Percentiles rank a stretch among this genome's conserved stretches.
Evolutionary conservation across 2,329 filamentous ascomycete species (phyloP).

Genomic region (Pseudogymnoascus sp.): DNA sequence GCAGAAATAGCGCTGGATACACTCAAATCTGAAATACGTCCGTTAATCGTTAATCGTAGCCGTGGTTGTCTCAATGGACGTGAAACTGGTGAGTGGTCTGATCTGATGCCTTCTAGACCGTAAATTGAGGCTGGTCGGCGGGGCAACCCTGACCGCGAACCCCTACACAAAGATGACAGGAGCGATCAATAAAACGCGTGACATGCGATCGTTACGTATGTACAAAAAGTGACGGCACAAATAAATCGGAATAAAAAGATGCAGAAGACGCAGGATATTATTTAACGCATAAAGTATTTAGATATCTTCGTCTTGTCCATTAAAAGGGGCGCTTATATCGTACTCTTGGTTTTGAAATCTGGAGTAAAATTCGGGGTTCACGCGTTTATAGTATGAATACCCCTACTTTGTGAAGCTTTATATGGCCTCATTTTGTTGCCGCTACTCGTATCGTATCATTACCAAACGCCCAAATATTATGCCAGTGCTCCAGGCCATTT

Average conservation of each 20-base stretch:
- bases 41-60: slow-evolving; percentile 6
- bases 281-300: neutral
- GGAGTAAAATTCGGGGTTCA: slow-evolving; percentile 2
- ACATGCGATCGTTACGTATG: neutral
- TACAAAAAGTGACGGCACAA: neutral
- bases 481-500: neutral
- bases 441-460: neutral
- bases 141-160: neutral
- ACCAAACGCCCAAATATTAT: neutral
- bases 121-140: slow-evolving; percentile 5
- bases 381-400: slow-evolving; percentile 2
- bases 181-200: neutral
- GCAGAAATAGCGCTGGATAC: neutral
- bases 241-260: neutral
- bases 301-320: neutral
- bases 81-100: neutral
- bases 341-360: neutral
- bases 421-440: neutral
- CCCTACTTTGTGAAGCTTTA: slow-evolving; percentile 2
- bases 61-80: neutral
- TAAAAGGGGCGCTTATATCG: neutral
- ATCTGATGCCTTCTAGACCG: slow-evolving; percentile 5
- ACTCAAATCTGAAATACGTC: neutral
- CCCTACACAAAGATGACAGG: neutral
- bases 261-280: neutral